Conservation (phyloP, 371 early-diverging fungal genomes). For the Zancudomyces culisetae region DNA sequence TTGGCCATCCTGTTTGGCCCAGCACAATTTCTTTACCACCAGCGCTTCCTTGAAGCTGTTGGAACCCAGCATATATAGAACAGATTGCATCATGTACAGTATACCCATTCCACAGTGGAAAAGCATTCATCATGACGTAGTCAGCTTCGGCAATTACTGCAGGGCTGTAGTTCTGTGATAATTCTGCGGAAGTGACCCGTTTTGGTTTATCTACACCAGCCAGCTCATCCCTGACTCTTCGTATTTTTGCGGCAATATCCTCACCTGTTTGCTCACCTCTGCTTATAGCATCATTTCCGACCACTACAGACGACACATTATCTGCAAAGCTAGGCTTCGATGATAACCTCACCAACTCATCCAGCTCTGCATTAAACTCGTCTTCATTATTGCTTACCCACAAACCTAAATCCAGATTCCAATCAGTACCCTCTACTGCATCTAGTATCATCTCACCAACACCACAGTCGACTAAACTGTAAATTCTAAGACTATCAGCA, state of each 20-base stretch:
- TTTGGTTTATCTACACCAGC: conserved; percentile 17
- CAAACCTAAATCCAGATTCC: conserved; percentile 36
- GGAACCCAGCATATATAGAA: conserved; percentile 26
- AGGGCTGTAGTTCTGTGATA: conserved; percentile 28
- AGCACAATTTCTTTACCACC: conserved; percentile 27
- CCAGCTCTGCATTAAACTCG: conserved; percentile 27
- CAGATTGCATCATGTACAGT: conserved; percentile 26
- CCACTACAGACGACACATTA: conserved; percentile 30
- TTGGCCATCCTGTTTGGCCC: conserved; percentile 49
- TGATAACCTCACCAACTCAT: conserved; percentile 26
- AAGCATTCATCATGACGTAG: conserved; percentile 40
- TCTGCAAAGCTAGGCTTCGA: conserved; percentile 18
- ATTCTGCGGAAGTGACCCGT: conserved; percentile 35
- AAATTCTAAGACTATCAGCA: conserved; percentile 34
- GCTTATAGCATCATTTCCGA: conserved; percentile 41
- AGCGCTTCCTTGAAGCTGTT: conserved; percentile 24
- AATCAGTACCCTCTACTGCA: conserved; percentile 32
- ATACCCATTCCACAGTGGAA: conserved; percentile 47
- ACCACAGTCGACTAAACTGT: conserved; percentile 30
- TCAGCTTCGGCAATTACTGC: conserved; percentile 30
- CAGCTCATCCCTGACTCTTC: conserved; percentile 22
- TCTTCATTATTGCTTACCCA: conserved; percentile 33
- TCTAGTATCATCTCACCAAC: conserved; percentile 35
- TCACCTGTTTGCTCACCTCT: conserved; percentile 25
- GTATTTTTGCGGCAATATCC: conserved; percentile 19